Conservation (phyloP, 257 asterid species). For the Cinchona pubescens region DNA sequence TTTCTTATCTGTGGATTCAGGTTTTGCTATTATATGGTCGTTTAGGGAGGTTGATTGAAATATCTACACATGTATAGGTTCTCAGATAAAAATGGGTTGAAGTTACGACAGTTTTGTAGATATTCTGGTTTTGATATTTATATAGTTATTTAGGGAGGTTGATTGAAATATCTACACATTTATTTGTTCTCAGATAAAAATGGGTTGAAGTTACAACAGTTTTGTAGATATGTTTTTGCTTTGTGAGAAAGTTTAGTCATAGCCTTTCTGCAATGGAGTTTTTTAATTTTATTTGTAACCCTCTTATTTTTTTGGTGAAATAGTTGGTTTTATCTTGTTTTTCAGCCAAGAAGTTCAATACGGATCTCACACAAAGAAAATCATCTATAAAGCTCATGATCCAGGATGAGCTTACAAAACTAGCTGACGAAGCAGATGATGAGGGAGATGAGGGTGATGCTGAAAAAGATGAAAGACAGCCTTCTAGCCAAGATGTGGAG, state of each 20-base stretch:
- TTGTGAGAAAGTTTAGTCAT: background rate
- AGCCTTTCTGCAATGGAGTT: background rate
- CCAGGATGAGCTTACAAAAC: conserved; percentile 84
- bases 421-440: conserved; percentile 66
- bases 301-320: background rate
- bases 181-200: background rate
- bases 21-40: background rate
- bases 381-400: conserved; percentile 69
- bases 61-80: background rate
- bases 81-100: background rate
- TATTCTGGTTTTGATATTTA: background rate
- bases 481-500: conserved; percentile 44
- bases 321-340: background rate
- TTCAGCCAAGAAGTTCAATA: conserved; percentile 57
- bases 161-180: background rate
- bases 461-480: conserved; percentile 32
- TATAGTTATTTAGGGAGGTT: too few species aligned
- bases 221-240: too few species aligned
- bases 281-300: background rate
- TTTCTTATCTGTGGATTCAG: background rate
- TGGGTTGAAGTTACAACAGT: background rate
- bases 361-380: conserved; percentile 55
- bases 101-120: background rate
- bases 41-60: background rate
- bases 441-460: conserved; percentile 51